Percentiles rank a stretch among this genome's conserved stretches.
These are phyloP conservation scores for Sphagnum fallax DNA, from an alignment of 228 moss, liverwort and hornwort species.

Conservation along the genomic window DNA sequence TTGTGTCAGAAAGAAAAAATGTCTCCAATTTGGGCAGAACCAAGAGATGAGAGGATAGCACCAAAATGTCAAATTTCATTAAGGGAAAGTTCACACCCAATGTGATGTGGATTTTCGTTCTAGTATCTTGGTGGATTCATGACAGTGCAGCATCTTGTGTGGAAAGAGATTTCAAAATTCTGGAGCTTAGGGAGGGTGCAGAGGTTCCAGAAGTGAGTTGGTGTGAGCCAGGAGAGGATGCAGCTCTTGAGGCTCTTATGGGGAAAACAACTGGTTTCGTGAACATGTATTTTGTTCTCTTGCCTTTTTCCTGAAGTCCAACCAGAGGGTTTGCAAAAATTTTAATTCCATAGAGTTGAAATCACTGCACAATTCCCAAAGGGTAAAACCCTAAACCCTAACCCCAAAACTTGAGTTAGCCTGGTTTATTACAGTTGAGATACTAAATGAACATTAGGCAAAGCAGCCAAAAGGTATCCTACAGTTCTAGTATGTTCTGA, in stretches of 20 bases:
- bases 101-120: no score
- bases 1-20: neutral
- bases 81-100: no score
- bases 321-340: neutral
- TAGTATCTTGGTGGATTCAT: no score
- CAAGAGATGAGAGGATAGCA: no score
- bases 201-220: slow-evolving; percentile 92
- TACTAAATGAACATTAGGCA: no score
- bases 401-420: neutral
- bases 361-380: neutral
- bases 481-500: no score
- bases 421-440: neutral
- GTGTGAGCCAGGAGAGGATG: slow-evolving; percentile 93
- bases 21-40: neutral
- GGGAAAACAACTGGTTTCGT: slow-evolving; percentile 79
- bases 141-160: no score
- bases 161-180: no score
- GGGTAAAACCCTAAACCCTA: neutral
- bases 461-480: no score
- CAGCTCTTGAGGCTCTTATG: slow-evolving; percentile 65
- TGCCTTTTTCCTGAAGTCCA: neutral
- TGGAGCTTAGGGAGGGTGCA: slow-evolving; percentile 50
- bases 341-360: neutral
- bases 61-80: no score
- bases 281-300: slow-evolving; percentile 23